These are phyloP conservation scores for Stephania japonica DNA, from an alignment of 164 flowering plant genomes.

Conservation along the genomic window DNA sequence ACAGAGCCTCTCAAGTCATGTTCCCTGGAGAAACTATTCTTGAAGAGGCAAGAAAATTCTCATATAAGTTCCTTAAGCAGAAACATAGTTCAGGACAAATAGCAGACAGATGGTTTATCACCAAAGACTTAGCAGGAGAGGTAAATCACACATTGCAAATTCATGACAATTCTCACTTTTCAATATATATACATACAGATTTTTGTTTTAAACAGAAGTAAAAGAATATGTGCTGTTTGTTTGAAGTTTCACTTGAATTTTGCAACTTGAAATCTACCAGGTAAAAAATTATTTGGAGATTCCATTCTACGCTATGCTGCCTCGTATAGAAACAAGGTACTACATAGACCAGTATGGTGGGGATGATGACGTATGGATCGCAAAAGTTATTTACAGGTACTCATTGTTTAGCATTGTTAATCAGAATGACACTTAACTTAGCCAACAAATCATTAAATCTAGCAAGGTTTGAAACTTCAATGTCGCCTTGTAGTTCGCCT, in stretches of 20 bases:
- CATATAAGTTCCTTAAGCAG: constrained; percentile 45
- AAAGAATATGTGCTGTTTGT: neutral
- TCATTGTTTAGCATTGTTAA: neutral
- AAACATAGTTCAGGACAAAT: constrained; percentile 54
- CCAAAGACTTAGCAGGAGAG: constrained; percentile 85
- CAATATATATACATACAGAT: neutral
- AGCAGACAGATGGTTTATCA: constrained; percentile 84
- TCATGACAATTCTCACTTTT: neutral
- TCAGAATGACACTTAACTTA: neutral
- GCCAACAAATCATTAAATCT: neutral
- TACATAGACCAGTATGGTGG: constrained; percentile 93
- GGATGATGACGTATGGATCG: constrained; percentile 83
- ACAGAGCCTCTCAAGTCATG: constrained; percentile 61
- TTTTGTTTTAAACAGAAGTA: too few species aligned
- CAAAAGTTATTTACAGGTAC: constrained; percentile 84
- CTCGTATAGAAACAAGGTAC: constrained; percentile 71
- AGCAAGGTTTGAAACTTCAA: too few species aligned
- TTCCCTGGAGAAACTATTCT: constrained; percentile 71
- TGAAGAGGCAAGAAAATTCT: constrained; percentile 50
- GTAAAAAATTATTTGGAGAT: constrained; percentile 72
- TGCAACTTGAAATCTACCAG: constrained; percentile 20
- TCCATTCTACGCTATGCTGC: constrained; percentile 77
- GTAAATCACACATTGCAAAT: constrained; percentile 25
- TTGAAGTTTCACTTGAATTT: neutral
- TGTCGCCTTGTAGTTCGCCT: too few species aligned